Percentiles rank a stretch among this genome's conserved stretches.
These are phyloP conservation scores for Saturnispora saitoi DNA, from an alignment of 805 yeast genomes.

Conservation along the genomic window DNA sequence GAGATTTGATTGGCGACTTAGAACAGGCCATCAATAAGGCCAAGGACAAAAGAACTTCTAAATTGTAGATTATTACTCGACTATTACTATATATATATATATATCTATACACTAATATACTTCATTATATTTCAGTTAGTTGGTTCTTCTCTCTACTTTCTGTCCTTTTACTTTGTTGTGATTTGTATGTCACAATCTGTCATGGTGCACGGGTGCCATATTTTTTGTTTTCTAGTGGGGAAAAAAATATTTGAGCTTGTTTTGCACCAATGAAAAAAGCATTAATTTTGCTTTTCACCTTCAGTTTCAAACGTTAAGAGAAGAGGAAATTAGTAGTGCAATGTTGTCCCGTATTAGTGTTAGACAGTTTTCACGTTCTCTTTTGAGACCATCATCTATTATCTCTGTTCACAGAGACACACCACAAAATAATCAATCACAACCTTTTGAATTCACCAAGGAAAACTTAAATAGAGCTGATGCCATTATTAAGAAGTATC, in stretches of 20 bases:
- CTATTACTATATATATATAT: not conserved
- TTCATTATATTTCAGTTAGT: not conserved
- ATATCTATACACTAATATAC: not conserved
- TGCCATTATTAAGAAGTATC: slow-evolving; percentile 69
- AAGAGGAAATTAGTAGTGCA: too few species aligned
- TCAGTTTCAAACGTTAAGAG: not conserved
- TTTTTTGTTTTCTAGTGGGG: not conserved
- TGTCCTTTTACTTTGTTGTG: too few species aligned
- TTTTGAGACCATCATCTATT: slow-evolving; percentile 23
- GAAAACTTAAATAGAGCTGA: slow-evolving; percentile 64
- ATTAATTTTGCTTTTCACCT: not conserved
- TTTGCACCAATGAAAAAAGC: not conserved
- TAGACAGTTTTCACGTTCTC: not conserved
- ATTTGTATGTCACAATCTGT: not conserved
- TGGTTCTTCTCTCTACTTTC: too few species aligned
- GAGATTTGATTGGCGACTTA: slow-evolving; percentile 77
- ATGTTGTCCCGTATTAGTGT: not conserved
- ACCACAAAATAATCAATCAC: slow-evolving; percentile 52
- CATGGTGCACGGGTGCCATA: not conserved
- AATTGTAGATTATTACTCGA: too few species aligned
- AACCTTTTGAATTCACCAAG: slow-evolving; percentile 63
- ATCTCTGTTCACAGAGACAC: slow-evolving; percentile 66
- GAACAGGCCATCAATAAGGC: slow-evolving; percentile 59
- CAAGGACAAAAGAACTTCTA: slow-evolving; percentile 30
- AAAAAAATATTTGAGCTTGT: not conserved